Evolutionary conservation across 352 stramenopile species (phyloP).

Genomic region (Elongisporangium undulatum): DNA sequence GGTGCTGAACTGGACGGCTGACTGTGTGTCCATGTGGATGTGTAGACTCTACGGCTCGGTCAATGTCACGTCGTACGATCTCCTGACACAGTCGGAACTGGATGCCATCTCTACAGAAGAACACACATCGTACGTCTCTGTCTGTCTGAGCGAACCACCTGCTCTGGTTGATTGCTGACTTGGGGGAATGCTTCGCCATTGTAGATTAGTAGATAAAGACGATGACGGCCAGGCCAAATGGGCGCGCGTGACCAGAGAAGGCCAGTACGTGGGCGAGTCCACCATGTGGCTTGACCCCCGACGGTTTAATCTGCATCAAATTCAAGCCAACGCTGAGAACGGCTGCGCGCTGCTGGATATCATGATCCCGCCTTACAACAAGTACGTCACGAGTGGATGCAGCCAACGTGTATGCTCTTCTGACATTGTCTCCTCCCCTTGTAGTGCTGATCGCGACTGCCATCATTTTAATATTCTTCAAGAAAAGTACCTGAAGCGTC

Average conservation of each 20-base stretch:
- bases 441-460: conserved; percentile 67
- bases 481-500: conserved; percentile 35
- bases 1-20: neutral
- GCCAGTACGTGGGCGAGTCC: conserved; percentile 42
- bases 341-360: conserved; percentile 78
- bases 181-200: neutral
- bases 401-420: neutral
- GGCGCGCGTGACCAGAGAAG: conserved; percentile 57
- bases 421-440: conserved; percentile 4
- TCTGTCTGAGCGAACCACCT: conserved; percentile 3
- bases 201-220: conserved; percentile 28
- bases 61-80: conserved; percentile 67
- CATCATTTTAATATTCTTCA: conserved; percentile 74
- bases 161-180: neutral
- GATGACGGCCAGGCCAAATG: conserved; percentile 39
- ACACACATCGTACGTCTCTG: conserved; percentile 4
- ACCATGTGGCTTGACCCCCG: conserved; percentile 82
- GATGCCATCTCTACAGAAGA: conserved; percentile 7
- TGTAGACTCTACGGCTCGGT: conserved; percentile 70
- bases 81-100: conserved; percentile 46
- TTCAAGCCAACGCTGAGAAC: conserved; percentile 63
- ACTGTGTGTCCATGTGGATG: neutral
- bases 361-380: conserved; percentile 86
- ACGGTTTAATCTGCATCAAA: conserved; percentile 80
- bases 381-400: conserved; percentile 30